phyloP scores from a whole-genome alignment of 2,329 filamentous ascomycete genomes.

The Fusarium sublunatum region DNA sequence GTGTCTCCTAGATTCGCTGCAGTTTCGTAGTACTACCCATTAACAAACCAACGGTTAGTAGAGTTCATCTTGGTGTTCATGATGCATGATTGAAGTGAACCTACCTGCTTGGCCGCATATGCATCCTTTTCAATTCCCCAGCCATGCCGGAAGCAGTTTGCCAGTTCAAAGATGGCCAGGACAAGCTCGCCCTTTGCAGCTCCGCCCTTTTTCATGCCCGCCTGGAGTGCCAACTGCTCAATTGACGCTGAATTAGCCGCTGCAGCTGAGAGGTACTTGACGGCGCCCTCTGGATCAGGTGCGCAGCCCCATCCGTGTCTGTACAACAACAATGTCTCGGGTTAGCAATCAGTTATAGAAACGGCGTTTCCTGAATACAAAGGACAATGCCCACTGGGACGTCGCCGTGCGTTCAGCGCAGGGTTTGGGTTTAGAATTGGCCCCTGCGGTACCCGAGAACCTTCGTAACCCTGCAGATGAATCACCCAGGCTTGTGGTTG shows the following conservation, averaged over 20 bases:
- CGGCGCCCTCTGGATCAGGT: conserved; percentile 76
- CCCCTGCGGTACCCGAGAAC: conserved; percentile 4
- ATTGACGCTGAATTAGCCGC: conserved; percentile 90
- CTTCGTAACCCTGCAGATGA: conserved; percentile 16
- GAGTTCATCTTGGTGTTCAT: conserved; percentile 4
- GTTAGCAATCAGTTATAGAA: conserved; percentile 31
- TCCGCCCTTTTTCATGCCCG: conserved; percentile 92
- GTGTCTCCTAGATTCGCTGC: conserved; percentile 96
- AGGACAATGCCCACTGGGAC: conserved; percentile 7
- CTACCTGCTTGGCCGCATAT: conserved; percentile 79
- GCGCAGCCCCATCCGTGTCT: conserved; percentile 94
- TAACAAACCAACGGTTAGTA: conserved; percentile 13
- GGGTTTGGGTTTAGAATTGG: conserved; percentile 19
- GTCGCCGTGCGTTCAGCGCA: conserved; percentile 4
- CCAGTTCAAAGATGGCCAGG: conserved; percentile 94
- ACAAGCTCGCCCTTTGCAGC: conserved; percentile 96
- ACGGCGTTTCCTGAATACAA: conserved; percentile 1
- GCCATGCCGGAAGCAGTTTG: conserved; percentile 91
- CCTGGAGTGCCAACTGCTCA: conserved; percentile 84
- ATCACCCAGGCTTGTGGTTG: not conserved
- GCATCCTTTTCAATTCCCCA: conserved; percentile 92
- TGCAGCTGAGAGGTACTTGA: conserved; percentile 87
- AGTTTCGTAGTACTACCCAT: conserved; percentile 88
- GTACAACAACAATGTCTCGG: conserved; percentile 15
- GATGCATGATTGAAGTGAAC: conserved; percentile 6